phyloP scores from a whole-genome alignment of 1,139 yeast species.

The Blastobotrys indianensis region DNA sequence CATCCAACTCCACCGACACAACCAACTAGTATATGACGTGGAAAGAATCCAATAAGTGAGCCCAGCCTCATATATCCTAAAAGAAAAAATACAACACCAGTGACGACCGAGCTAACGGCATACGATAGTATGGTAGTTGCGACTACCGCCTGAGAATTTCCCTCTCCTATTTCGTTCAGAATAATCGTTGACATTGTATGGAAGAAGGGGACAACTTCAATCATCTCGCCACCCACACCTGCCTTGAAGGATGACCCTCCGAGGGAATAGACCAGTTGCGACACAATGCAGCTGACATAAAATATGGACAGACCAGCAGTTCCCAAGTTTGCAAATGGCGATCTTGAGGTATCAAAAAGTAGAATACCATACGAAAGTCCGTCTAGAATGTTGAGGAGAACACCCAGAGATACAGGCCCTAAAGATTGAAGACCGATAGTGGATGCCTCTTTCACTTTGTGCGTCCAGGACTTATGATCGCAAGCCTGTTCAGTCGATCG shows the following conservation, averaged over 20 bases:
- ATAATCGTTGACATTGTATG: constrained; percentile 88
- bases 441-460: too few species aligned
- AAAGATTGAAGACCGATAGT: constrained; percentile 19
- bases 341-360: constrained; percentile 83
- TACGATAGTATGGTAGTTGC: constrained; percentile 86
- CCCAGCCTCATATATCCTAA: constrained; percentile 81
- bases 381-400: constrained; percentile 78
- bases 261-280: constrained; percentile 79
- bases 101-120: constrained; percentile 74
- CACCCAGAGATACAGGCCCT: constrained; percentile 81
- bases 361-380: constrained; percentile 97
- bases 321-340: constrained; percentile 69
- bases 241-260: constrained; percentile 88
- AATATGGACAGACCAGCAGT: constrained; percentile 93
- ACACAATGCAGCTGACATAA: constrained; percentile 79
- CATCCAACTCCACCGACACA: constrained; percentile 98
- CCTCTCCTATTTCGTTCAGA: constrained; percentile 49
- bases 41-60: constrained; percentile 86
- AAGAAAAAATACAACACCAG: constrained; percentile 72
- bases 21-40: constrained; percentile 91
- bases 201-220: constrained; percentile 95
- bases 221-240: constrained; percentile 97
- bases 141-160: constrained; percentile 54
- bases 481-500: too few species aligned
- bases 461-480: too few species aligned